Evolutionary conservation across 1,284 basidiomycete species (phyloP).

Genomic region (Hemileia vastatrix): DNA sequence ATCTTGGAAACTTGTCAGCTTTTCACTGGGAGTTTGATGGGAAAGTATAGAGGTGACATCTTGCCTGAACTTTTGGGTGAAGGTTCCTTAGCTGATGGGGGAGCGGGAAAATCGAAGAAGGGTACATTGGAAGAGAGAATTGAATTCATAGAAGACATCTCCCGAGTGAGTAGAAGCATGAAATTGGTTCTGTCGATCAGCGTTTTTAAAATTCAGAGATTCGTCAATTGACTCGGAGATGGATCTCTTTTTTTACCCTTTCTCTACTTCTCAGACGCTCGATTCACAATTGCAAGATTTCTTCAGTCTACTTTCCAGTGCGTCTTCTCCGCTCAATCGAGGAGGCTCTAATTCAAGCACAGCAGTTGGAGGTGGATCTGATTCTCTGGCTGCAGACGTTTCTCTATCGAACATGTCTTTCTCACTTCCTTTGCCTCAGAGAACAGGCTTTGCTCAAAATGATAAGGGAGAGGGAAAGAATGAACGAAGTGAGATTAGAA

Average conservation of each 20-base stretch:
- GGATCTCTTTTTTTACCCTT: no score
- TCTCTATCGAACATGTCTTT: background rate
- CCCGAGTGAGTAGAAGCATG: conserved; percentile 61
- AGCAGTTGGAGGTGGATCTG: background rate
- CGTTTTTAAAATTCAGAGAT: no score
- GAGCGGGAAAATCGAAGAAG: conserved; percentile 55
- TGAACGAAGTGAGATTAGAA: conserved; percentile 47
- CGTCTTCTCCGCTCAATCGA: conserved; percentile 8
- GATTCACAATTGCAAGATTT: conserved; percentile 20
- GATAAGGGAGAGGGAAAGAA: conserved; percentile 38
- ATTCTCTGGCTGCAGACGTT: background rate
- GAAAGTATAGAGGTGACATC: conserved; percentile 85
- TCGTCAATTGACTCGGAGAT: no score
- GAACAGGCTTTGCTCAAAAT: background rate
- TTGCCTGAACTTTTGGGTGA: conserved; percentile 71
- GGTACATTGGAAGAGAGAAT: conserved; percentile 64
- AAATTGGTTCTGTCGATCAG: no score
- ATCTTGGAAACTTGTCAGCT: conserved; percentile 71
- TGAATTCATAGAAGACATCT: conserved; percentile 59
- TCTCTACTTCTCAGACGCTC: conserved; percentile 1
- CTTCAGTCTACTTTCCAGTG: conserved; percentile 24
- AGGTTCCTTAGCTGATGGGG: conserved; percentile 55
- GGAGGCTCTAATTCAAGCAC: background rate
- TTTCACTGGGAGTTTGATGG: conserved; percentile 70
- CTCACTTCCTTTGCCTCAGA: background rate